Evolutionary conservation across 352 stramenopile genomes (phyloP).

Genomic region (Phytophthora kernoviae): DNA sequence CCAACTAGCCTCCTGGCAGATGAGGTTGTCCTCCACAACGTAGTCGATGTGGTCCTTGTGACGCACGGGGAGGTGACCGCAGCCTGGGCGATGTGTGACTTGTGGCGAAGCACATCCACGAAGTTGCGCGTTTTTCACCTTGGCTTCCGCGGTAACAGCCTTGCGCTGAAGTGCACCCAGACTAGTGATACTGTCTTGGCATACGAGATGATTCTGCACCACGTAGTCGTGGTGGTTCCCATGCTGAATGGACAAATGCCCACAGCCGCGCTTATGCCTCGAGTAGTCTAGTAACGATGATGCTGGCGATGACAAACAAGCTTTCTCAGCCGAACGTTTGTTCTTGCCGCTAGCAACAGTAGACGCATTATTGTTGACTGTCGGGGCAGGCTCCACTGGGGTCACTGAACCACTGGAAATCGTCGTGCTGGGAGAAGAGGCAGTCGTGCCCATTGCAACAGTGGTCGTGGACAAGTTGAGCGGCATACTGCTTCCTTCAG

Average conservation of each 20-base stretch:
- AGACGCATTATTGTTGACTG: neutral
- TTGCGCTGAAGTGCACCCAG: constrained; percentile 36
- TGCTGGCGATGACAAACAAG: constrained; percentile 28
- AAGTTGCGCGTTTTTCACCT: neutral
- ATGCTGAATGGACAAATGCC: constrained; percentile 79
- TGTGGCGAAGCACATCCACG: constrained; percentile 34
- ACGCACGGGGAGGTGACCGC: constrained; percentile 71
- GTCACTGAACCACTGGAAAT: constrained; percentile 1
- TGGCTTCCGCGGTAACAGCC: constrained; percentile 15
- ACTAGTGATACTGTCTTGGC: constrained; percentile 69
- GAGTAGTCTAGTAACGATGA: constrained; percentile 59
- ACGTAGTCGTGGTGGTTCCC: constrained; percentile 83
- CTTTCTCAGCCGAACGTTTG: constrained; percentile 24
- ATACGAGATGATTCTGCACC: constrained; percentile 84
- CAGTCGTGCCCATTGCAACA: neutral
- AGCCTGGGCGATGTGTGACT: constrained; percentile 66
- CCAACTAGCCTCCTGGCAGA: constrained; percentile 68
- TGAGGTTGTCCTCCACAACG: constrained; percentile 81
- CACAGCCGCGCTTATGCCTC: constrained; percentile 65
- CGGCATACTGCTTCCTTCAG: neutral
- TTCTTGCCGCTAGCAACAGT: constrained; percentile 25
- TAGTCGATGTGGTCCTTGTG: constrained; percentile 87
- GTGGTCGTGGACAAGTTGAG: constrained; percentile 5
- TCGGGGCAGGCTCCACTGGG: neutral
- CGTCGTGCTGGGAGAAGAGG: neutral